These are phyloP conservation scores for Vaccinium darrowii DNA, from an alignment of 148 eudicot species.

Conservation along the genomic window DNA sequence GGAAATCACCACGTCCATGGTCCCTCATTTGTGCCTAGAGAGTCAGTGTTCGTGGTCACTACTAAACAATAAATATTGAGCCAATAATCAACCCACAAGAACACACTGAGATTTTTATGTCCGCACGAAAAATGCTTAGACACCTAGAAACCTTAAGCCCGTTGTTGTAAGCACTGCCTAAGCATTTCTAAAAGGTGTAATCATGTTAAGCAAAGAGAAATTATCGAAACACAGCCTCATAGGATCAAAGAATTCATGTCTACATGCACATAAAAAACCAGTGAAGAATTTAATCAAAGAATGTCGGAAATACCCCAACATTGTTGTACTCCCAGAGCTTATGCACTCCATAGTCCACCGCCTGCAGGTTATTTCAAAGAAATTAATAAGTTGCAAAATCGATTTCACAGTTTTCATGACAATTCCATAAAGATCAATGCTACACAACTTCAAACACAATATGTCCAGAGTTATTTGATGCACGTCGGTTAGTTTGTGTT, in stretches of 20 bases:
- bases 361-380: constrained; percentile 38
- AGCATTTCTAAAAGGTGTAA: neutral
- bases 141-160: neutral
- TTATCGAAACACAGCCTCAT: neutral
- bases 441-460: neutral
- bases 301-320: constrained; percentile 56
- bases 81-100: too few species aligned
- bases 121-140: neutral
- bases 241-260: neutral
- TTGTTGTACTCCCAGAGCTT: constrained; percentile 78
- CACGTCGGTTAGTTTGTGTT: neutral
- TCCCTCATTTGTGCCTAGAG: neutral
- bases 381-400: neutral
- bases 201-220: neutral
- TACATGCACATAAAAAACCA: neutral
- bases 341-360: constrained; percentile 75
- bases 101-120: too few species aligned
- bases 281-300: neutral
- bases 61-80: too few species aligned
- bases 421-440: neutral
- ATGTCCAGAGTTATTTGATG: neutral
- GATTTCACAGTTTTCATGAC: neutral
- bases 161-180: neutral
- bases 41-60: neutral
- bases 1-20: neutral